phyloP scores from a whole-genome alignment of 2,329 filamentous ascomycete species.

The Hymenotorrendiella dingleyae region DNA sequence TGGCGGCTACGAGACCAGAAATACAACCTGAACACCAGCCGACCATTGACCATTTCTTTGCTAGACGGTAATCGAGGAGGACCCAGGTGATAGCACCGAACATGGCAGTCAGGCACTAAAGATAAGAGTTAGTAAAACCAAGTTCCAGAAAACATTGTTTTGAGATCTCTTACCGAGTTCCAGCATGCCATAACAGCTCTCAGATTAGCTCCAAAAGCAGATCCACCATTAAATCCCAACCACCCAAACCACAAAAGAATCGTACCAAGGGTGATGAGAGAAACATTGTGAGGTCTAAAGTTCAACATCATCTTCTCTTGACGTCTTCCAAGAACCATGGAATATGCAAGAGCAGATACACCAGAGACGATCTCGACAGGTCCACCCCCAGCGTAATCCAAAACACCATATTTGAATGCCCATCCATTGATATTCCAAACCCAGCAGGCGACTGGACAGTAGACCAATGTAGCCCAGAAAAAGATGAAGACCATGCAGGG shows the following conservation, averaged over 20 bases:
- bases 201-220: slow-evolving; percentile 87
- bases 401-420: slow-evolving; percentile 82
- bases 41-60: slow-evolving; percentile 64
- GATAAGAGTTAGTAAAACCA: neutral
- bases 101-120: slow-evolving; percentile 61
- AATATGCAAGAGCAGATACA: slow-evolving; percentile 89
- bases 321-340: slow-evolving; percentile 87
- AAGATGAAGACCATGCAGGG: slow-evolving; percentile 95
- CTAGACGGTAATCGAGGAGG: slow-evolving; percentile 60
- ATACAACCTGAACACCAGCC: slow-evolving; percentile 69
- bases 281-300: slow-evolving; percentile 98
- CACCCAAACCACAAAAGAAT: slow-evolving; percentile 97
- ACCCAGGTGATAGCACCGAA: slow-evolving; percentile 93
- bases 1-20: slow-evolving; percentile 64
- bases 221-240: slow-evolving; percentile 98
- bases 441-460: slow-evolving; percentile 96
- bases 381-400: slow-evolving; percentile 94
- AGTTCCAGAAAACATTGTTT: slow-evolving; percentile 39
- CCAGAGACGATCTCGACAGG: slow-evolving; percentile 97
- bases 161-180: slow-evolving; percentile 71
- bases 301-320: slow-evolving; percentile 99
- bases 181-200: slow-evolving; percentile 95
- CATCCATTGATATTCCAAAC: slow-evolving; percentile 93
- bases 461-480: slow-evolving; percentile 94
- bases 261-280: slow-evolving; percentile 90